These are phyloP conservation scores for Lathyrus sativus DNA, from an alignment of 306 rosid genomes.

Conservation along the genomic window DNA sequence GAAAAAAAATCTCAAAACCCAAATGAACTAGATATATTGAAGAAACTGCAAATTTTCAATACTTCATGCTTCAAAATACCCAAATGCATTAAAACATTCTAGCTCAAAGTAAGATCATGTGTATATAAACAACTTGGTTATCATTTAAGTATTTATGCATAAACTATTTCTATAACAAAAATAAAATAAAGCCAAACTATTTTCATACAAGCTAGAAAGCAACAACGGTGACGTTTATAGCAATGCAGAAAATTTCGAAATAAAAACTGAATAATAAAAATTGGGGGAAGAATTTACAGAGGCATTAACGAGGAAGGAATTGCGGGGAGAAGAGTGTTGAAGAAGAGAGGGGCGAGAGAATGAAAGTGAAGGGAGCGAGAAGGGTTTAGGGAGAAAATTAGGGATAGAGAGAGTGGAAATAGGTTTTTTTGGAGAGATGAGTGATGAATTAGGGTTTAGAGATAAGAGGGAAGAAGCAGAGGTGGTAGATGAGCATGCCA, in stretches of 20 bases:
- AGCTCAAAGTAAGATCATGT: neutral
- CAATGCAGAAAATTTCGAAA: neutral
- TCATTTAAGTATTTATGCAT: neutral
- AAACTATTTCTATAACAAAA: neutral
- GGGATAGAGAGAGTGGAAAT: conserved; percentile 49
- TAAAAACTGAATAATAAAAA: neutral
- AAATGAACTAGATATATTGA: neutral
- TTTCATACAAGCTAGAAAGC: neutral
- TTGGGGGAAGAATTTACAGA: conserved; percentile 37
- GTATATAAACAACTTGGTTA: neutral
- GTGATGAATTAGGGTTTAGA: conserved; percentile 43
- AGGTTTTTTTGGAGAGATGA: conserved; percentile 44
- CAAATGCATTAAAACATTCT: neutral
- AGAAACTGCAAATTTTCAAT: neutral
- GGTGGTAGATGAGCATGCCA: conserved; percentile 66
- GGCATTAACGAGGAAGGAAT: conserved; percentile 61
- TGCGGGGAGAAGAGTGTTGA: conserved; percentile 38
- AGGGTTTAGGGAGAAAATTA: conserved; percentile 51
- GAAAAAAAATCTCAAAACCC: neutral
- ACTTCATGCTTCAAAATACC: neutral
- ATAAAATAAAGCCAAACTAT: neutral
- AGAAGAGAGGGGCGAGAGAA: conserved; percentile 47
- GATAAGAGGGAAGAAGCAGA: conserved; percentile 64
- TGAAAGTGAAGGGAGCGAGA: conserved; percentile 44
- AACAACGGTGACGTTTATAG: neutral